A percentile compares a stretch with the other conserved stretches of the same genome.
These are phyloP conservation scores for Kandelia obovata DNA, from an alignment of 345 rosid species.

Conservation along the genomic window DNA sequence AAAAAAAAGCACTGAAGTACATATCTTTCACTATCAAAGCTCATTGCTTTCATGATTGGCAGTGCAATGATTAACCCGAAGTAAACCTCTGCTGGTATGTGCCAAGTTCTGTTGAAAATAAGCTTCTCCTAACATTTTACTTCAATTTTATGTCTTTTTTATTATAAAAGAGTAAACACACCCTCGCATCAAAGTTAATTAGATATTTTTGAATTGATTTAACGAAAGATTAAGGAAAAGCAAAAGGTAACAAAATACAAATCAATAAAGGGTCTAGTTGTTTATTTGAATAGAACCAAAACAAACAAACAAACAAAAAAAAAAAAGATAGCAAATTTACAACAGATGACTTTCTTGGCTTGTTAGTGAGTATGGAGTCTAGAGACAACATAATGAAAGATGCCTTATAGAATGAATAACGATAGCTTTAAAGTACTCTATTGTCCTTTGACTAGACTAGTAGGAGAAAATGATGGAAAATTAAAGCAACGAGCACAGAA, in stretches of 20 bases:
- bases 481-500: slow-evolving; percentile 3
- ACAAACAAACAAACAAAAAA: not conserved
- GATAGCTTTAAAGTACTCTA: slow-evolving; percentile 16
- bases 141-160: too few relatives aligned
- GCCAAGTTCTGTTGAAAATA: too few relatives aligned
- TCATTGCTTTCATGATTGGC: not conserved
- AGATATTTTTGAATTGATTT: too few relatives aligned
- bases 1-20: not conserved
- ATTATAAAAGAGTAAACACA: too few relatives aligned
- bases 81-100: too few relatives aligned
- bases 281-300: not conserved
- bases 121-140: too few relatives aligned
- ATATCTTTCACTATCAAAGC: not conserved
- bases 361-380: not conserved
- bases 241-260: not conserved
- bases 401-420: slow-evolving; percentile 1
- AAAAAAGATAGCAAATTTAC: not conserved
- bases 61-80: too few relatives aligned
- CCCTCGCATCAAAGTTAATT: too few relatives aligned
- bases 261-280: not conserved
- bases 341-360: not conserved
- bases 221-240: too few relatives aligned
- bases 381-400: slow-evolving; percentile 17
- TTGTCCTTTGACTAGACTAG: slow-evolving; percentile 25
- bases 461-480: not conserved